Conservation (phyloP, 768 basidiomycete genomes). For the Tremella mesenterica region DNA sequence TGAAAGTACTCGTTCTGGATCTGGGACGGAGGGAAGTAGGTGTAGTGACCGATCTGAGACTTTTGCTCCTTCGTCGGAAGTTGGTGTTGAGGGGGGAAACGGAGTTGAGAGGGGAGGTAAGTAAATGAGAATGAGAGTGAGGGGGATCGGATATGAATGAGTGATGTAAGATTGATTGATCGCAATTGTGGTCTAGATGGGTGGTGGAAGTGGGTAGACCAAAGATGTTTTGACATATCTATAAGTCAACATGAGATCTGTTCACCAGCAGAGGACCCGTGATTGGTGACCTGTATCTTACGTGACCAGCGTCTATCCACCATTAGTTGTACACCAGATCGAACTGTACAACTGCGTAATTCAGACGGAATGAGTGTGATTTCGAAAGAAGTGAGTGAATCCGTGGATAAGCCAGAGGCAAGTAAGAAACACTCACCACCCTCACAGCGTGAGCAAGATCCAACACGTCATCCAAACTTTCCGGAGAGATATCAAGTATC, state of each 20-base stretch:
- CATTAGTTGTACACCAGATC: constrained; percentile 7
- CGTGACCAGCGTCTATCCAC: not conserved
- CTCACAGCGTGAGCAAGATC: constrained; percentile 1
- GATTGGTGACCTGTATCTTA: not conserved
- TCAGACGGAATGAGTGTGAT: not conserved
- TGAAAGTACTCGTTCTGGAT: not conserved
- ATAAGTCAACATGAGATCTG: not conserved
- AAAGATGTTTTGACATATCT: not conserved
- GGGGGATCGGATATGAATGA: not conserved
- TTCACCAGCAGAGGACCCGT: not conserved
- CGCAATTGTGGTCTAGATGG: not conserved
- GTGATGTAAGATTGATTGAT: not conserved
- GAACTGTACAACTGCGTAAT: too few species aligned
- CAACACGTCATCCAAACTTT: not conserved
- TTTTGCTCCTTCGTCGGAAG: not conserved
- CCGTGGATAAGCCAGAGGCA: not conserved
- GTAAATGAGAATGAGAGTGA: not conserved
- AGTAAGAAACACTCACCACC: constrained; percentile 1
- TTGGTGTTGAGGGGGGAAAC: not conserved
- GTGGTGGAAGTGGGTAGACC: not conserved
- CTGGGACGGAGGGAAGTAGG: too few species aligned
- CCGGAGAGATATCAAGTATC: constrained; percentile 16
- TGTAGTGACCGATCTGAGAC: not conserved
- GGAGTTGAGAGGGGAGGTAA: not conserved
- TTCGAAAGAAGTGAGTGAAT: not conserved